Conservation (phyloP, 768 basidiomycete species). For the Guyanaporus albipodus region DNA sequence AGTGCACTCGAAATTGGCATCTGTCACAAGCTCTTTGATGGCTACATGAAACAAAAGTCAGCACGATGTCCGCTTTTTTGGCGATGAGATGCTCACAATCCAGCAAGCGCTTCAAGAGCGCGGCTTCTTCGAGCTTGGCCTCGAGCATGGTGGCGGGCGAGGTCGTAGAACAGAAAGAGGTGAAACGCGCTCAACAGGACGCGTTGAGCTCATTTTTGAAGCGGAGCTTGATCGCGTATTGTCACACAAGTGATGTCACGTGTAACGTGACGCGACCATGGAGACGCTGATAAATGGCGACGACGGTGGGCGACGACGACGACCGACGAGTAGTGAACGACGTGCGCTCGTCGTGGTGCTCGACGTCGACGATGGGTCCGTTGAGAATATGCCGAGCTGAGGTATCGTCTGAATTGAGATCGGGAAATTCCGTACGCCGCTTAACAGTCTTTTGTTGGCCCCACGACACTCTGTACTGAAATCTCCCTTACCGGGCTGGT, state of each 20-base stretch:
- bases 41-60: conserved; percentile 45
- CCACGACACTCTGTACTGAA: too few relatives aligned
- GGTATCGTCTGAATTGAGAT: conserved; percentile 5
- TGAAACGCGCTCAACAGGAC: conserved; percentile 22
- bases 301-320: too few relatives aligned
- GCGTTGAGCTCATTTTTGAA: conserved; percentile 32
- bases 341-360: neutral
- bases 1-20: conserved; percentile 96
- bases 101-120: conserved; percentile 85
- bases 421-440: conserved; percentile 8
- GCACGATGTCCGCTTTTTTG: neutral
- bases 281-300: too few relatives aligned
- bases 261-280: conserved; percentile 17
- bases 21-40: conserved; percentile 95
- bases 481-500: conserved; percentile 1
- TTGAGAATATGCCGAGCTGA: too few relatives aligned
- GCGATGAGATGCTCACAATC: conserved; percentile 60
- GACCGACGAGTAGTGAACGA: neutral
- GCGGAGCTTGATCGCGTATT: conserved; percentile 31
- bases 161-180: conserved; percentile 4
- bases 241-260: conserved; percentile 31
- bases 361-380: neutral
- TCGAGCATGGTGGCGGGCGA: conserved; percentile 61
- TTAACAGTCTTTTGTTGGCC: neutral
- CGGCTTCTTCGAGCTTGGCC: conserved; percentile 86